A percentile compares a stretch with the other conserved stretches of the same genome.
Conservation (phyloP, 495 filamentous ascomycete species). For the Aspergillus conjunctus region DNA sequence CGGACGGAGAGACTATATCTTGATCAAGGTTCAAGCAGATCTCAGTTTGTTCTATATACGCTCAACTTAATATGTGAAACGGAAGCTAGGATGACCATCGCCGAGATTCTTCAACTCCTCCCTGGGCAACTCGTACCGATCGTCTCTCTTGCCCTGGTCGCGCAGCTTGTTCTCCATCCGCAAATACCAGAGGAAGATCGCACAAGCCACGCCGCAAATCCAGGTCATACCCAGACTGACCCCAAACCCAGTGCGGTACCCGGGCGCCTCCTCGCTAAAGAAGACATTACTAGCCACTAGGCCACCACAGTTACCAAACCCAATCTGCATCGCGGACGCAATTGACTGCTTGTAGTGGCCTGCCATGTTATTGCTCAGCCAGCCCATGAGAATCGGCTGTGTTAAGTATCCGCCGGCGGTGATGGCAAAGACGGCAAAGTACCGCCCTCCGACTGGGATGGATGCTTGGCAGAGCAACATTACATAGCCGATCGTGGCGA, state of each 20-base stretch:
- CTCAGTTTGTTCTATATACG: not conserved
- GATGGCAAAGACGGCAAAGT: slow-evolving; percentile 53
- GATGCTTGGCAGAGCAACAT: slow-evolving; percentile 49
- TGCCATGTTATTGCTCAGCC: slow-evolving; percentile 57
- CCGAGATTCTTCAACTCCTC: slow-evolving; percentile 59
- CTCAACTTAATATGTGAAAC: slow-evolving; percentile 48
- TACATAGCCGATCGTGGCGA: slow-evolving; percentile 52
- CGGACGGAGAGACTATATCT: not conserved
- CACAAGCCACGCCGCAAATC: slow-evolving; percentile 47
- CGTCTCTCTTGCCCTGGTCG: slow-evolving; percentile 55
- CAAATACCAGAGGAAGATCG: slow-evolving; percentile 46
- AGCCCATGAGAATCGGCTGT: slow-evolving; percentile 50
- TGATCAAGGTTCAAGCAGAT: not conserved
- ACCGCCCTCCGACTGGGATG: slow-evolving; percentile 44
- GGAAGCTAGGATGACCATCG: slow-evolving; percentile 60
- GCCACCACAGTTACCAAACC: slow-evolving; percentile 55
- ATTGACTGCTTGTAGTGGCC: slow-evolving; percentile 62
- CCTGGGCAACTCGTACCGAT: slow-evolving; percentile 41
- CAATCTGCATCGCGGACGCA: slow-evolving; percentile 52
- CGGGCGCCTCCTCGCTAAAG: slow-evolving; percentile 48
- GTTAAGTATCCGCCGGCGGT: slow-evolving; percentile 50
- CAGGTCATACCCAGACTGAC: slow-evolving; percentile 52
- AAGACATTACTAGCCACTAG: slow-evolving; percentile 59
- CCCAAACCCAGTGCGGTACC: slow-evolving; percentile 53
- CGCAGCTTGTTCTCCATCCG: slow-evolving; percentile 56